phyloP scores from a whole-genome alignment of 164 flowering plant genomes.

The Saururus chinensis region DNA sequence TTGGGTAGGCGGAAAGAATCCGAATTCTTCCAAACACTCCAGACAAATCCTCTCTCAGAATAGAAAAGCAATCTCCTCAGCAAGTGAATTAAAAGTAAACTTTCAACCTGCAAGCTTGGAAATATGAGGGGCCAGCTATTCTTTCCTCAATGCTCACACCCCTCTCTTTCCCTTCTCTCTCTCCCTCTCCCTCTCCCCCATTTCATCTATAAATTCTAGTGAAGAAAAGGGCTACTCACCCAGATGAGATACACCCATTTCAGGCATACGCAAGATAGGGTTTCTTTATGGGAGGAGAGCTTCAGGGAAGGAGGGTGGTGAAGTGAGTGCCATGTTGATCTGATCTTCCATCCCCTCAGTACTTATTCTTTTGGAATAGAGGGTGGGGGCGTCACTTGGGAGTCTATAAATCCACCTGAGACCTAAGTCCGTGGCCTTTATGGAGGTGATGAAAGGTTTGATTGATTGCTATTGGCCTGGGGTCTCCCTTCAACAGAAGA shows the following conservation, averaged over 20 bases:
- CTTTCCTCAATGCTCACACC: background rate
- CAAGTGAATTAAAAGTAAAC: background rate
- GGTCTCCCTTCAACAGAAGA: no score
- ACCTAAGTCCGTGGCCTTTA: no score
- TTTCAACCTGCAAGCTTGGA: constrained; percentile 1
- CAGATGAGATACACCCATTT: no score
- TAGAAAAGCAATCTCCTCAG: background rate
- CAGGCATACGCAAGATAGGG: background rate
- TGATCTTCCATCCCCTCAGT: background rate
- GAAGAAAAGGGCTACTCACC: background rate
- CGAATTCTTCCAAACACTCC: constrained; percentile 7
- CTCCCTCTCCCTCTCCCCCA: background rate
- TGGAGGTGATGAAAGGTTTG: no score
- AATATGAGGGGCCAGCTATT: background rate
- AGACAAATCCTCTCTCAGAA: constrained; percentile 7
- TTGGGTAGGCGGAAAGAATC: constrained; percentile 13
- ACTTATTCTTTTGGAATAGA: no score
- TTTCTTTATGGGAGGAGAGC: background rate
- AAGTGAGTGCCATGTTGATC: background rate
- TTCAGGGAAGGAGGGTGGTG: background rate
- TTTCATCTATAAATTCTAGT: background rate
- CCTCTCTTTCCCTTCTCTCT: background rate
- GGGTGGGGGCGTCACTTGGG: background rate
- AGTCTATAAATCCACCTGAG: background rate
- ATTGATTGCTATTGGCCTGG: no score